Percentiles rank a stretch among this genome's conserved stretches.
Evolutionary conservation across 106 monocot species (phyloP).

Genomic region (Dioscorea dumetorum): DNA sequence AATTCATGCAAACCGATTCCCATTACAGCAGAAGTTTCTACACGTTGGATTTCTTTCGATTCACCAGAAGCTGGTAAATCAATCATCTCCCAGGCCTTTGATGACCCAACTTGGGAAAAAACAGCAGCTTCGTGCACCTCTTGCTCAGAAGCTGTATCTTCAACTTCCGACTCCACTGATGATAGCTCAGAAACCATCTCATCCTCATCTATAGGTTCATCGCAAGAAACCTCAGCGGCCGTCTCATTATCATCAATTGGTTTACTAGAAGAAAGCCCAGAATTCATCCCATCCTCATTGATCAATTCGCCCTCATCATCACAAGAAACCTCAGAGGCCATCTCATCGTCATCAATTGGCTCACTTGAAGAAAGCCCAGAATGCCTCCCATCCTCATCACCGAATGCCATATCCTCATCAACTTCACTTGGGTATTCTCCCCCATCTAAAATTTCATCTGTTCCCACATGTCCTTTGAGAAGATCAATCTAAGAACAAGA

Average conservation of each 20-base stretch:
- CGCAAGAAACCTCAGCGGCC: constrained; percentile 8
- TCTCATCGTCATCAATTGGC: constrained; percentile 10
- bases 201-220: constrained; percentile 6
- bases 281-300: constrained; percentile 10
- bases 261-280: constrained; percentile 1
- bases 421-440: constrained; percentile 4
- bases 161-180: constrained; percentile 2
- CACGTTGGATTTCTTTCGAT: constrained; percentile 13
- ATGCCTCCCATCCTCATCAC: constrained; percentile 12
- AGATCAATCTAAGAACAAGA: constrained; percentile 73
- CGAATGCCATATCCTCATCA: not conserved
- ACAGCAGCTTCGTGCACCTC: not conserved
- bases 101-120: not conserved
- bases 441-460: constrained; percentile 9
- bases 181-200: constrained; percentile 9
- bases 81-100: not conserved
- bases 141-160: constrained; percentile 12
- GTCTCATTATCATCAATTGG: constrained; percentile 11
- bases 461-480: constrained; percentile 26
- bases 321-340: constrained; percentile 8
- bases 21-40: constrained; percentile 71
- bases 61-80: constrained; percentile 4
- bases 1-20: constrained; percentile 81
- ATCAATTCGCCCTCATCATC: constrained; percentile 6
- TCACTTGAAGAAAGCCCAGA: not conserved